Base-by-base conservation (phyloP, 2,329 filamentous ascomycete genomes). In the Fusarium solani-melongenae region DNA sequence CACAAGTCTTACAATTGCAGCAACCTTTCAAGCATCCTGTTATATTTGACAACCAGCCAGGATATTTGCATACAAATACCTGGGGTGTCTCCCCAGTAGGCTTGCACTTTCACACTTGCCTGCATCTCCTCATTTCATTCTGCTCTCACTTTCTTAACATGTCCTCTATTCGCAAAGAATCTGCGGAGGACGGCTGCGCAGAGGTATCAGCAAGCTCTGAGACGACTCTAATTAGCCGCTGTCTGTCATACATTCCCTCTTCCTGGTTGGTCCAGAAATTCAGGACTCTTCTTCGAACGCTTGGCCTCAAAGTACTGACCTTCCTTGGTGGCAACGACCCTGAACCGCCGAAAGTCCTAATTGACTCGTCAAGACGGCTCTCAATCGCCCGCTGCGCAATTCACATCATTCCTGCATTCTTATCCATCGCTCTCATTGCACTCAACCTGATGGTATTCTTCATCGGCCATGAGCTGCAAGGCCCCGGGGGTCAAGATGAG, bases 381-480 rank as follows among this genome's bases (percentile, higher is more conserved):
- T 38, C 64, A 7, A 9, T 66, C 24, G 63, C 63, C 20, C 63
- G 56, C 17, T 61, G 56, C 15, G 39, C 27, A 6, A 29, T 65
- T n/a, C 63, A 65, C n/a, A 41, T 60, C 9, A 6, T 55, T 4
- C 63, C 63, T 5, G 41, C 55, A 2, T 31, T 53, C 3, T 1
- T 65, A 9, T 60, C 55, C 2, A 55, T 55, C 22, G 29, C 2
- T 11, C 20, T 62, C 14, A 34, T 36, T 11, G 12, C 29, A 5
- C 8, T 61, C 22, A 61, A 61, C 36, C 7, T n/a, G 2, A 2
- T 53, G 10, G 65, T 60, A 9, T 63, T 22, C 24, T 71, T 73
- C 34, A 62, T 69, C 17, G 65, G 70, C 5, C 20, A 27, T 9
- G 62, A 73, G 36, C 27, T 73, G 6, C 34, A 71, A 12, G 70